Evolutionary conservation across 257 asterid genomes (phyloP).

Genomic region (Solanum infundibuliforme): DNA sequence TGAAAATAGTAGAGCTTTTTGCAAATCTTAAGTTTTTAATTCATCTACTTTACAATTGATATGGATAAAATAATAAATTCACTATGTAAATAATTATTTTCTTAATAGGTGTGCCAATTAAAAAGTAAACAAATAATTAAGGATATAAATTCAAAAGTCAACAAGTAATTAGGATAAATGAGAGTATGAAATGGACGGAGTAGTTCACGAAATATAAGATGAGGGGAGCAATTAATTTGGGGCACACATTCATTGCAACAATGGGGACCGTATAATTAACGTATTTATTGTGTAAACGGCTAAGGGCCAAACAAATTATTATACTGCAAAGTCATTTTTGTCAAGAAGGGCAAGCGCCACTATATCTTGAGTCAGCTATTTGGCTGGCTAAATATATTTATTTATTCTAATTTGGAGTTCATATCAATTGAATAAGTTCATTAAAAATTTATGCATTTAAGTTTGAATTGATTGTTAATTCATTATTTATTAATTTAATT

Average conservation of each 20-base stretch:
- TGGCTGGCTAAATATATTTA: neutral
- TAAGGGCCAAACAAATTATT: neutral
- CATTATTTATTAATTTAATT: neutral
- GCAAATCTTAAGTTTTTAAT: too few species aligned
- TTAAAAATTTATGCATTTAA: neutral
- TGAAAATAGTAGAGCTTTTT: too few species aligned
- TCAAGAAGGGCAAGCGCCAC: neutral
- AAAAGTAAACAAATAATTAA: too few species aligned
- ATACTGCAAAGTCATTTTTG: neutral
- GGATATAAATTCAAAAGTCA: too few species aligned
- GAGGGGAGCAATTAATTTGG: neutral
- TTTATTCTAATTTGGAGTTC: neutral
- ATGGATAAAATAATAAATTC: too few species aligned
- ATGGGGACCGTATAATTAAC: neutral
- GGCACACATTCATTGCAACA: neutral
- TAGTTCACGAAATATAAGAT: neutral
- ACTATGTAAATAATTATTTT: too few species aligned
- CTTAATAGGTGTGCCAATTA: too few species aligned
- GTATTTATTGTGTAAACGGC: neutral
- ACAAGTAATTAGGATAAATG: too few species aligned
- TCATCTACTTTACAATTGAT: too few species aligned
- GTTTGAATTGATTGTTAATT: neutral
- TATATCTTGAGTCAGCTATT: neutral
- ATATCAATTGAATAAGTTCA: neutral
- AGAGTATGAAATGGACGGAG: too few species aligned